Base-by-base conservation (phyloP, 495 filamentous ascomycete species). In the Chaetomium tenue region DNA sequence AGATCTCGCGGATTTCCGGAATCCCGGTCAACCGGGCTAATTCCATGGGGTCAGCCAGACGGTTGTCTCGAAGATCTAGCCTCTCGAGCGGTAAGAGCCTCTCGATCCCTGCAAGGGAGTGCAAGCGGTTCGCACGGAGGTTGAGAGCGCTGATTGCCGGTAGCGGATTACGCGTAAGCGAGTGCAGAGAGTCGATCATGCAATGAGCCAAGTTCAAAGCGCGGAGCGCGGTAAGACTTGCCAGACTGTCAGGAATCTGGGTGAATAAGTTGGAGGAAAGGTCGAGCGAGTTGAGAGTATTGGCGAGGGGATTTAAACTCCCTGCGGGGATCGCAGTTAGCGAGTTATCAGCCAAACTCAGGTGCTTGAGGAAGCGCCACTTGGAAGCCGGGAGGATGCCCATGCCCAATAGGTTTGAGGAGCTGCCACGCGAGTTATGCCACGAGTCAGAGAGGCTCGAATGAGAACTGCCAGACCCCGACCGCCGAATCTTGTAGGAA, bases 141-240 rank as follows among this genome's bases (percentile, higher is more conserved):
- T 98, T 98, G 66, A 98, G 82, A 23, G 91, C 91, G 5, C 89
- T 93, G 65, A 98, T 97, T 54, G 94, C 93, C 18, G 94, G 93
- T 4, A 98, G 82, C 37, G 94, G 93, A 72, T 88, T 92, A 61
- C 90, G 85, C 2, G 87, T 86, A 20, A 98, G 79, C 5, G 93
- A 96, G 68, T 95, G 92, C 62, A 98, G 79, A 39, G 92, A 95
- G 60, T 94, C 91, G 56, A 98, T 96, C 93, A 98, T 97, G 82
- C 94, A 97, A 70, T 92, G 87, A 16, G 93, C 93, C 30, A 98
- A 81, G 70, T 98, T 98, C 53, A 98, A 77, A 26, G 94, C 92
- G 53, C 91, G 85, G 25, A 98, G 82, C 23, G 89, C 87, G 39
- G 90, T 90, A 53, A 98, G 79, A 16, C 84, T 88, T 44, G 92